Conservation (phyloP, 805 yeast species). For the Ogataea naganishii region DNA sequence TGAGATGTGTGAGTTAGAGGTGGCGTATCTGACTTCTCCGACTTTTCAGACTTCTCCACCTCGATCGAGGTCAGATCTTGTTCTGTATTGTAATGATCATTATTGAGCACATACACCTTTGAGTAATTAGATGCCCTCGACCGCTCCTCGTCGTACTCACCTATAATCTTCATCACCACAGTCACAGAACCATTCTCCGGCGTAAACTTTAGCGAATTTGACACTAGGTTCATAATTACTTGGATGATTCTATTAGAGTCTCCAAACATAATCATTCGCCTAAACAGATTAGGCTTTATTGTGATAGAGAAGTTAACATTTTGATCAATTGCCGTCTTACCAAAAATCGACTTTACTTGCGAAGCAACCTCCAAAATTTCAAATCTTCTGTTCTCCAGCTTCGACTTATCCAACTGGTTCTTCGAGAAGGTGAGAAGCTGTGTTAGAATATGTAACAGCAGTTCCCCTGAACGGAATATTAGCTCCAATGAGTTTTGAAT, state of each 20-base stretch:
- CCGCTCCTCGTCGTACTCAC: conserved; percentile 55
- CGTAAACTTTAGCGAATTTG: conserved; percentile 87
- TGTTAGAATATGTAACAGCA: conserved; percentile 79
- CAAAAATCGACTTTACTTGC: conserved; percentile 80
- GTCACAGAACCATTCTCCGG: conserved; percentile 79
- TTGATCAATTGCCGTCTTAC: conserved; percentile 70
- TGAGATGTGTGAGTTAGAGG: no score
- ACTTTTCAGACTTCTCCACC: no score
- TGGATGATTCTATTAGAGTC: conserved; percentile 89
- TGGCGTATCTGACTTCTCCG: no score
- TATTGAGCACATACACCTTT: conserved; percentile 34
- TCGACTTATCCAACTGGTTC: conserved; percentile 77
- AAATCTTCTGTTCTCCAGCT: conserved; percentile 77
- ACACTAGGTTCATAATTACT: conserved; percentile 84
- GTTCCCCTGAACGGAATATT: conserved; percentile 86
- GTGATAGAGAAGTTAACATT: conserved; percentile 58
- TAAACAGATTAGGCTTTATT: conserved; percentile 49
- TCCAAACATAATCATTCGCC: conserved; percentile 66
- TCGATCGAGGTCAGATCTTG: no score
- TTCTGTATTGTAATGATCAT: no score
- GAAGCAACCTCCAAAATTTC: conserved; percentile 71
- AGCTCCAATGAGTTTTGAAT: conserved; percentile 71
- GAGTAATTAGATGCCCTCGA: conserved; percentile 33
- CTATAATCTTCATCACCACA: conserved; percentile 53
- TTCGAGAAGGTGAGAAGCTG: conserved; percentile 89